These are phyloP conservation scores for Choiromyces venosus DNA, from an alignment of 495 filamentous ascomycete genomes.

Conservation along the genomic window DNA sequence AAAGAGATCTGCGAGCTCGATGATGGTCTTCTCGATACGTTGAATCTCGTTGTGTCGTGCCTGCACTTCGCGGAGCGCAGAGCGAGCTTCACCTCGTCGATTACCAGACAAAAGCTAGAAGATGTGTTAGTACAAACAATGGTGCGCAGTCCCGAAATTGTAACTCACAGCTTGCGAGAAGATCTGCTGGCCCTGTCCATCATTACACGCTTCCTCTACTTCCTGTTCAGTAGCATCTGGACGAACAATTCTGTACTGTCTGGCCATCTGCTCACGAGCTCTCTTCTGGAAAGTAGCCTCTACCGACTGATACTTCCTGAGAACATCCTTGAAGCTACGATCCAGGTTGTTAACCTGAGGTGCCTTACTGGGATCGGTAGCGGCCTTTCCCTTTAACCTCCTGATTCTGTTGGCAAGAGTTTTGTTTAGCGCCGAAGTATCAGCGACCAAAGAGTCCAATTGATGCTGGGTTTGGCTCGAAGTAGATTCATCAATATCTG, in stretches of 20 bases:
- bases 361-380: conserved; percentile 61
- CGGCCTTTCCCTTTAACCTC: conserved; percentile 71
- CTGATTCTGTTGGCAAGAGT: conserved; percentile 67
- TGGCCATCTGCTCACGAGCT: conserved; percentile 71
- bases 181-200: conserved; percentile 62
- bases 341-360: conserved; percentile 75
- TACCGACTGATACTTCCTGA: conserved; percentile 70
- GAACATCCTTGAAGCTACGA: conserved; percentile 67
- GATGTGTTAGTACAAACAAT: conserved; percentile 20
- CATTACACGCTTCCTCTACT: conserved; percentile 67
- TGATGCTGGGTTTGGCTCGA: conserved; percentile 51
- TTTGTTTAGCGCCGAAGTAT: conserved; percentile 76
- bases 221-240: conserved; percentile 79
- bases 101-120: conserved; percentile 55
- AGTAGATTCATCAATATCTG: conserved; percentile 54
- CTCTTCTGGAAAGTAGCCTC: conserved; percentile 72
- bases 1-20: conserved; percentile 77
- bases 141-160: not conserved
- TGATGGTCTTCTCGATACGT: conserved; percentile 82
- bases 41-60: conserved; percentile 82
- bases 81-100: conserved; percentile 72
- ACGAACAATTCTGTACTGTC: conserved; percentile 83
- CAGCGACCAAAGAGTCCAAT: conserved; percentile 56
- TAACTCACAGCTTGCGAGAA: conserved; percentile 73
- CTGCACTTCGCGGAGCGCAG: conserved; percentile 67